Evolutionary conservation across 2,329 filamentous ascomycete species (phyloP), one percentile per base, ranked within the genome.

Genomic region (Cladosporium sp.): DNA sequence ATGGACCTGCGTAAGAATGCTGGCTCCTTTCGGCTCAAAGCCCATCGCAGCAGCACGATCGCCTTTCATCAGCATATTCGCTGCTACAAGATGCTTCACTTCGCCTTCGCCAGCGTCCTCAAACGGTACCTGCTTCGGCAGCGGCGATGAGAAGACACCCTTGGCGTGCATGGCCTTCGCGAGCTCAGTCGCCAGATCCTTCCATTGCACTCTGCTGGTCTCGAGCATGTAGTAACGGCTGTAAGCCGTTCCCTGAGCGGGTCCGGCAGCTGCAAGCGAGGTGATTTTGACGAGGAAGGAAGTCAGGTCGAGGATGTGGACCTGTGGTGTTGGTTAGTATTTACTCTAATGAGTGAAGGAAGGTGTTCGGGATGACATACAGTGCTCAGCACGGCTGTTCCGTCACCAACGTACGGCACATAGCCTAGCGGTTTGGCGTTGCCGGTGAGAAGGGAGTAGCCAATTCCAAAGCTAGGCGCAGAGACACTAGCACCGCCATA

Each of bases 341-440:
- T 8, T 14, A 6, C 2, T 47, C 11, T 22, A 30, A 11, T 3
- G 25, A 12, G 11, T 2, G 43, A 17, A 17, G 22, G 14, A 5
- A 12, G 17, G 3, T 30, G 8, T n/a, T 7, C 3, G 28, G 15
- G 43, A 47, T 8, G 9, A 19, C 51, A 25, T 25, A 54, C 54
- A 15, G 54, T 57, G 30, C 54, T 57, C 9, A 57, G 19, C 11
- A 57, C 42, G 36, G 54, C 54, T n/a, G 25, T 49, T 7, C 54
- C 42, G 1, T 50, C 54, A 22, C 54, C 54, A 25, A 57, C 54
- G 19, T 57, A 57, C n/a, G 54, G 54, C 12, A 57, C 54, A 38
- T 57, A 57, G n/a, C 54, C 54, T 19, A 57, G 34, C 12, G 22
- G 39, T 42, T 57, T 57, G 25, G 54, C 54, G 11, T 57, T 57